Evolutionary conservation across 768 basidiomycete species (phyloP), one percentile per base, ranked within the genome.

Genomic region (Pisolithus marmoratus): DNA sequence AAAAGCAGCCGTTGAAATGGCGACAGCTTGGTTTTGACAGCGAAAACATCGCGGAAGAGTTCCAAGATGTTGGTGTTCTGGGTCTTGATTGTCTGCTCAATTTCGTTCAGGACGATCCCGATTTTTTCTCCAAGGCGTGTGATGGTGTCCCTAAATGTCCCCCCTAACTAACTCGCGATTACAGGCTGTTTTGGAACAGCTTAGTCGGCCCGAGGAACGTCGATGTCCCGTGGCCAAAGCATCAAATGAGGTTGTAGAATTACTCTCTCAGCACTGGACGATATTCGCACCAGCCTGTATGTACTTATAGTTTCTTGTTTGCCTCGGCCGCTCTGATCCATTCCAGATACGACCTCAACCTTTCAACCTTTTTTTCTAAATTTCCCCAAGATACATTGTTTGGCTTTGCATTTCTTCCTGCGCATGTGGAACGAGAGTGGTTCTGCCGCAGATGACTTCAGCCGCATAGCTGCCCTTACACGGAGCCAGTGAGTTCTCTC

Each of bases 371-470:
- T 92, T 71, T 88, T 94, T 70, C 76, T 94, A 56, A 88, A 89
- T 58, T 90, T 94, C 62, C 77, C 80, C 63, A 83, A 78, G 56
- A 84, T 92, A 5, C 93, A 96, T 66, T 73, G 78, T 9, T 71
- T 93, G n/a, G 87, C 87, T 5, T 82, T 85, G 4, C 80, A 81
- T 43, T 94, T 94, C 73, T 94, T 94, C 70, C 71, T 91, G n/a
- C 80, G 90, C 31, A 92, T 95, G 83, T 95, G 90, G 91, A 80
- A 77, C 58, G 93, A 95, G 64, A 89, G 87, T 60, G 84, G 85
- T 12, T 87, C 93, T 1, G 82, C 85, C 4, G 61, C 67, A 12
- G 83, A 75, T 19, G 93, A 95, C 68, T 91, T 93, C 57, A 74
- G 78, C 34, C 83, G 94, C 9, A 83, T 95, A 9, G 79, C 80